Conservation (phyloP, 2,329 filamentous ascomycete genomes). For the Alternaria infectoria region DNA sequence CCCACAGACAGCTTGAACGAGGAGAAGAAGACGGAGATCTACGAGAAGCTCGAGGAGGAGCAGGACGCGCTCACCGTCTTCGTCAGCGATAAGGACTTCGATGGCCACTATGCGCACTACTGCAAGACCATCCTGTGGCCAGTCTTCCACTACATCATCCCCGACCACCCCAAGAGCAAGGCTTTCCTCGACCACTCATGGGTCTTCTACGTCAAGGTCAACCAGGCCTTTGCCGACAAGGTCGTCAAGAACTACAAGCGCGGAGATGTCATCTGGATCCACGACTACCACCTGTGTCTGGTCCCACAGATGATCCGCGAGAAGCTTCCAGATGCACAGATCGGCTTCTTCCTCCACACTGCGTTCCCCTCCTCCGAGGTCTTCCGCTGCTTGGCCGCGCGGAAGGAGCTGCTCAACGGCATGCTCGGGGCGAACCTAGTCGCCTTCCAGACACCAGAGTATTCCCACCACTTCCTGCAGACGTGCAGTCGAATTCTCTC, state of each 20-base stretch:
- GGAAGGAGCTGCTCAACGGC: conserved; percentile 85
- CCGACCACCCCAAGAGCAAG: conserved; percentile 97
- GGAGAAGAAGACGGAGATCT: conserved; percentile 80
- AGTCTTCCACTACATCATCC: conserved; percentile 97
- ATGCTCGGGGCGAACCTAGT: conserved; percentile 92
- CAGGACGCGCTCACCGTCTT: conserved; percentile 84
- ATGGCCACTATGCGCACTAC: conserved; percentile 93
- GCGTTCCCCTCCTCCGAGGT: conserved; percentile 97
- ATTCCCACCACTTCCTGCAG: conserved; percentile 91
- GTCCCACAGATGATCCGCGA: conserved; percentile 89
- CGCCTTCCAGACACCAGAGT: conserved; percentile 93
- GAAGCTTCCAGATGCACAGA: conserved; percentile 89
- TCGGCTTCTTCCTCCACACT: conserved; percentile 94
- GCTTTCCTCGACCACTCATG: conserved; percentile 97
- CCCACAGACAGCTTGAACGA: conserved; percentile 84
- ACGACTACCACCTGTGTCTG: conserved; percentile 92
- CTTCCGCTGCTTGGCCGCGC: conserved; percentile 87
- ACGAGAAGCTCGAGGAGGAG: conserved; percentile 79
- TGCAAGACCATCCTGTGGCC: conserved; percentile 99
- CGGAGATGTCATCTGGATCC: conserved; percentile 91
- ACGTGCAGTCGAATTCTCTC: conserved; percentile 90
- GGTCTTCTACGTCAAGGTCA: conserved; percentile 91
- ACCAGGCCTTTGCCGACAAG: conserved; percentile 89
- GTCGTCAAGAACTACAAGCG: conserved; percentile 92
- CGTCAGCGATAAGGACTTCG: conserved; percentile 88